phyloP scores from a whole-genome alignment of 495 filamentous ascomycete species.

The Lindgomyces ingoldianus region DNA sequence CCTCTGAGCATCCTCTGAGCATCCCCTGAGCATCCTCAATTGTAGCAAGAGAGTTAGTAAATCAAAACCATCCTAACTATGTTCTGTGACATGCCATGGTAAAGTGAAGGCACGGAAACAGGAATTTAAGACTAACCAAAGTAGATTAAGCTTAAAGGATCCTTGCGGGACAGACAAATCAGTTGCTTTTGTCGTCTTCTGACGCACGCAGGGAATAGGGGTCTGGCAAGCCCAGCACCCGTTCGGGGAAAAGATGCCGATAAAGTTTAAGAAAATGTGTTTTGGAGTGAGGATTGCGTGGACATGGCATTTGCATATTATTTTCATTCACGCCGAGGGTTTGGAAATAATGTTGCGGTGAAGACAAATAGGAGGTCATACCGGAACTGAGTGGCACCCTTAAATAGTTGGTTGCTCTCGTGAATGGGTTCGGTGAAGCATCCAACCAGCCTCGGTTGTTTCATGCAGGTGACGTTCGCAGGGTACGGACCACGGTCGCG shows the following conservation, averaged over 20 bases:
- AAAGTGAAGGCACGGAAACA: too few species aligned
- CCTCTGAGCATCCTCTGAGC: too few species aligned
- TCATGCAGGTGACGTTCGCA: neutral
- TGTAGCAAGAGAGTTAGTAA: too few species aligned
- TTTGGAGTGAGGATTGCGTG: neutral
- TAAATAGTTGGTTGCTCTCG: too few species aligned
- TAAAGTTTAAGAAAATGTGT: constrained; percentile 21
- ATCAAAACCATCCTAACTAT: too few species aligned
- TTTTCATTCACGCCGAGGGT: neutral
- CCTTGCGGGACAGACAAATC: neutral
- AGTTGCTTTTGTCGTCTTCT: neutral
- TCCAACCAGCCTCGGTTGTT: too few species aligned
- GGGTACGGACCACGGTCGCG: neutral
- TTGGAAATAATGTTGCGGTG: neutral
- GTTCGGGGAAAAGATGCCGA: constrained; percentile 19
- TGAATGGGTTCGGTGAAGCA: too few species aligned
- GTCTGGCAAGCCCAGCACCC: neutral
- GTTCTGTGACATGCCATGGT: too few species aligned
- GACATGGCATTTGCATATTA: neutral
- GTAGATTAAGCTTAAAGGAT: neutral
- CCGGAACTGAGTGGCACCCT: too few species aligned
- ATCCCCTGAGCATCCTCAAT: too few species aligned
- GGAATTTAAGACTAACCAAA: too few species aligned
- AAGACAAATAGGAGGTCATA: neutral
- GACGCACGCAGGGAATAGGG: constrained; percentile 12